Evolutionary conservation across 495 filamentous ascomycete species (phyloP).

Genomic region (Parachaetomium inaequale): DNA sequence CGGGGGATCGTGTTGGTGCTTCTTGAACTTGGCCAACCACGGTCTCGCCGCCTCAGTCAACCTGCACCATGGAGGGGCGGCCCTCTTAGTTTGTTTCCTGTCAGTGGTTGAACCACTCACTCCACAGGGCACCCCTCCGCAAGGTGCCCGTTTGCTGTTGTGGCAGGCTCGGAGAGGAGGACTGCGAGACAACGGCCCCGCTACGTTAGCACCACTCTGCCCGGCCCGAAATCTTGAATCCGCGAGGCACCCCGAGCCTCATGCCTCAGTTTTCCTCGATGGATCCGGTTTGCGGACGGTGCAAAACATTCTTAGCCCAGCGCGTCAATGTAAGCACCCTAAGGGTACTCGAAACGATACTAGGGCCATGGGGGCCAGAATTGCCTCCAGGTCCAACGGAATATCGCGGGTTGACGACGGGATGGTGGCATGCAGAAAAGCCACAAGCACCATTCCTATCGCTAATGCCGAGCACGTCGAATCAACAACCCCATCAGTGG

Average conservation of each 20-base stretch:
- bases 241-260: background rate
- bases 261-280: background rate
- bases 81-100: background rate
- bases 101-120: background rate
- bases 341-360: background rate
- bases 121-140: background rate
- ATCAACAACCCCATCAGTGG: background rate
- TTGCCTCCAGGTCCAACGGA: background rate
- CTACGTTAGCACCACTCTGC: background rate
- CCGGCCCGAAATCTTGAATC: background rate
- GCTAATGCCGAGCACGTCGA: background rate
- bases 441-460: background rate
- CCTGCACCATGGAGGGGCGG: background rate
- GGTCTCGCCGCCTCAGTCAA: background rate
- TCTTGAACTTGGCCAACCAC: background rate
- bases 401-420: background rate
- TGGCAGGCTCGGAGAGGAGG: background rate
- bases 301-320: background rate
- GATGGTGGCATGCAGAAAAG: background rate
- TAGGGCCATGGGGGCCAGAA: background rate
- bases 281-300: background rate
- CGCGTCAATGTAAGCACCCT: background rate
- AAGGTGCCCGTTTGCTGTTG: background rate
- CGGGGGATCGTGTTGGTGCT: background rate
- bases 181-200: background rate